Percentiles rank a stretch among this genome's conserved stretches.
phyloP scores from a whole-genome alignment of 352 stramenopile genomes.

The Phytophthora fragariaefolia region DNA sequence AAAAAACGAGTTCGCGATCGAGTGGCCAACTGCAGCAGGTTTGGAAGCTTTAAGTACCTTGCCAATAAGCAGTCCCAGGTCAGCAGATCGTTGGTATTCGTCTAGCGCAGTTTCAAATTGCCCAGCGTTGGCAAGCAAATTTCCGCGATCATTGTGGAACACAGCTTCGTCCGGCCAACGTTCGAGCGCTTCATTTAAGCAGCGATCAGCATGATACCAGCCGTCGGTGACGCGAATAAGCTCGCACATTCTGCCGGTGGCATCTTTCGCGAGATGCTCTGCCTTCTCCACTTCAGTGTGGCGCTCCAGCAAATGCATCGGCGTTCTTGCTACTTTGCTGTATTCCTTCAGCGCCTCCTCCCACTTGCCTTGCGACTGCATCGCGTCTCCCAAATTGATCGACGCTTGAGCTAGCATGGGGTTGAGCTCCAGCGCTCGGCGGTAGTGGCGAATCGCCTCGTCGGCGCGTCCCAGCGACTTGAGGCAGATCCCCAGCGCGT shows the following conservation, averaged over 20 bases:
- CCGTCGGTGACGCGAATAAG: slow-evolving; percentile 58
- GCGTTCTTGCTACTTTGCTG: slow-evolving; percentile 42
- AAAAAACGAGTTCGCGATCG: background rate
- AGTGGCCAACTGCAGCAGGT: background rate
- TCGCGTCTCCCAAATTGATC: slow-evolving; percentile 60
- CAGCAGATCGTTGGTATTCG: slow-evolving; percentile 58
- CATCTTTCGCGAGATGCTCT: slow-evolving; percentile 43
- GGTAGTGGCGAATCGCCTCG: slow-evolving; percentile 60
- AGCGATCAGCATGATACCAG: slow-evolving; percentile 55
- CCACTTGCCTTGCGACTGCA: slow-evolving; percentile 56
- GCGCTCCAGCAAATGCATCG: slow-evolving; percentile 20
- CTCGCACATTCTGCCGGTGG: slow-evolving; percentile 56
- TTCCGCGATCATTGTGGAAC: slow-evolving; percentile 69
- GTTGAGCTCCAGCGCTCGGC: slow-evolving; percentile 54
- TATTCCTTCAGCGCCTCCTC: slow-evolving; percentile 65
- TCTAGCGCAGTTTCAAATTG: slow-evolving; percentile 65
- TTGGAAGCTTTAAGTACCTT: slow-evolving; percentile 52
- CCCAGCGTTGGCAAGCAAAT: slow-evolving; percentile 54
- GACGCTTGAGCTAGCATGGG: slow-evolving; percentile 51
- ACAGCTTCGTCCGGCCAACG: slow-evolving; percentile 58
- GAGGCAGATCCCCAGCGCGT: slow-evolving; percentile 61
- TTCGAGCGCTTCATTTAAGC: slow-evolving; percentile 53
- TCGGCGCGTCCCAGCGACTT: slow-evolving; percentile 42
- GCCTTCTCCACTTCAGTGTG: slow-evolving; percentile 25
- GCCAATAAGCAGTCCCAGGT: slow-evolving; percentile 48